A percentile compares a stretch with the other conserved stretches of the same genome.
These are phyloP conservation scores for Ramularia collo-cygni DNA, from an alignment of 2,329 filamentous ascomycete genomes.

Conservation along the genomic window DNA sequence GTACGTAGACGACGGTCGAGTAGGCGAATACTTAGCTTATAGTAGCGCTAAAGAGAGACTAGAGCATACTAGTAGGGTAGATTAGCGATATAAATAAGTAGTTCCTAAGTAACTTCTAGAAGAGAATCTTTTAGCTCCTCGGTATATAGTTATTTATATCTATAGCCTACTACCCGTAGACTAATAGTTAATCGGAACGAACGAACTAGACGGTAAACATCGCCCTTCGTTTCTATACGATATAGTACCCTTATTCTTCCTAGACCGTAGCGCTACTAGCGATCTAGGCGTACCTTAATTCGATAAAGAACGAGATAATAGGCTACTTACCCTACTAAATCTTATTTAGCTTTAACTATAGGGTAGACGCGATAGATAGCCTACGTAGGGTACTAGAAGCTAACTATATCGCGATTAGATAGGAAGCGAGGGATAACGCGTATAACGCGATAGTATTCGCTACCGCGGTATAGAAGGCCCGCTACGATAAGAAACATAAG, in stretches of 20 bases:
- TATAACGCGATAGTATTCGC: background rate
- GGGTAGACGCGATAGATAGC: slow-evolving; percentile 1
- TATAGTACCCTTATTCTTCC: background rate
- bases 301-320: slow-evolving; percentile 1
- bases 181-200: slow-evolving; percentile 2
- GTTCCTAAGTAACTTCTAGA: slow-evolving; percentile 4
- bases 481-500: slow-evolving; percentile 1
- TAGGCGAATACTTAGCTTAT: slow-evolving; percentile 1
- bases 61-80: background rate
- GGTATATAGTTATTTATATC: background rate
- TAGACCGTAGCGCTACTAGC: slow-evolving; percentile 1
- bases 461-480: background rate
- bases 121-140: background rate
- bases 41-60: background rate
- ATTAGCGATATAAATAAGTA: slow-evolving; percentile 2
- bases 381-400: background rate
- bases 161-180: slow-evolving; percentile 2
- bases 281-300: background rate
- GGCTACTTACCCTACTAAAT: background rate
- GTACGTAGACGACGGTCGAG: background rate
- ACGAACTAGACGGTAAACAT: slow-evolving; percentile 4
- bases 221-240: background rate
- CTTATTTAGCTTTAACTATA: slow-evolving; percentile 1
- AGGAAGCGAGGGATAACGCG: background rate
- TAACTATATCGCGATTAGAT: background rate